Percentiles rank a stretch among this genome's conserved stretches.
phyloP scores from a whole-genome alignment of 257 asterid species.

The Cynanchum wilfordii region DNA sequence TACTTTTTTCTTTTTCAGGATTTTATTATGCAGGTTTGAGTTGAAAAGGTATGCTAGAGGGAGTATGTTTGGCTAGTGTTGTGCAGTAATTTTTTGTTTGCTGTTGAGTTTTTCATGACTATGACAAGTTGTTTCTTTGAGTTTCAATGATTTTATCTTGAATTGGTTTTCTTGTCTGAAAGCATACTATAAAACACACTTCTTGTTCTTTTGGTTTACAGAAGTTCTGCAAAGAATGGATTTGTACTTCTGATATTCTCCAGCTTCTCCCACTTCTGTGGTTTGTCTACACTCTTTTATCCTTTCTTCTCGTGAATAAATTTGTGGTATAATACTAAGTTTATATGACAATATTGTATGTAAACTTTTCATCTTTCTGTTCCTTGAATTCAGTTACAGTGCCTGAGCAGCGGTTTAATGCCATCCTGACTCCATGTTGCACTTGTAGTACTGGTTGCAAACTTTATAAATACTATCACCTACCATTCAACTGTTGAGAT shows the following conservation, averaged over 20 bases:
- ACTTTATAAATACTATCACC: slow-evolving; percentile 11
- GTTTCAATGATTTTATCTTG: background rate
- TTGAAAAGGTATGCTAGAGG: background rate
- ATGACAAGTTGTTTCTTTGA: background rate
- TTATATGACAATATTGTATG: background rate
- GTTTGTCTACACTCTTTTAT: background rate
- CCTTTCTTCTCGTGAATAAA: background rate
- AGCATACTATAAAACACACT: background rate
- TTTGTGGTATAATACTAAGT: background rate
- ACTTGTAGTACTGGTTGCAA: slow-evolving; percentile 7
- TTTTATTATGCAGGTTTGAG: slow-evolving; percentile 1
- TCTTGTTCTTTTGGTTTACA: background rate
- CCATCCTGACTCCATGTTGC: slow-evolving; percentile 21
- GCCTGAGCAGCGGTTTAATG: slow-evolving; percentile 4
- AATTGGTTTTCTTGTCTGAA: background rate
- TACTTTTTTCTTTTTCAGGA: slow-evolving; percentile 2
- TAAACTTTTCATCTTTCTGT: background rate
- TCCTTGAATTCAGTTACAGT: slow-evolving; percentile 13
- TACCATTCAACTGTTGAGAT: slow-evolving; percentile 21
- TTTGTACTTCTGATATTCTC: slow-evolving; percentile 6
- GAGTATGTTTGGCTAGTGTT: background rate
- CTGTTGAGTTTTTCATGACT: background rate
- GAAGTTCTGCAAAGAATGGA: slow-evolving; percentile 5
- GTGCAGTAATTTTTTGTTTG: background rate
- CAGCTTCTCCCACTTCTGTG: slow-evolving; percentile 3